Base-by-base conservation (phyloP, 2,329 filamentous ascomycete species). In the Arthrobotrys pseudoclavata region DNA sequence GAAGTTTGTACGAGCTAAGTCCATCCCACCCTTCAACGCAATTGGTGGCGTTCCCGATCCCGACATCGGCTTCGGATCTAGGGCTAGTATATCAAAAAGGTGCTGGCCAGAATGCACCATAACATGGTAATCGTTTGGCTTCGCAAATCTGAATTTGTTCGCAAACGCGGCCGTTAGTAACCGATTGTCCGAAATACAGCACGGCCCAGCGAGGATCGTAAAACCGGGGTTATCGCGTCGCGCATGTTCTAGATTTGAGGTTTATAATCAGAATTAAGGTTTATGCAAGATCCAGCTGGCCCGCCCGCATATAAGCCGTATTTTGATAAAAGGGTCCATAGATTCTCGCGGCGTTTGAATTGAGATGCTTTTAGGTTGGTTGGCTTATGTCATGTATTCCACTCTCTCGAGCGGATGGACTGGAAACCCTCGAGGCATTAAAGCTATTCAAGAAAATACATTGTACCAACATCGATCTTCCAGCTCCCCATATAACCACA, bases 181-280 rank as follows among this genome's bases (percentile, higher is more conserved):
- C 47, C 47, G 47, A 50, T 13, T 7, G 9, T 20, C 20, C 47
- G 47, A 50, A 4, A 15, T 26, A 26, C 22, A 50, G 22, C 20
- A 26, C 47, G 18, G 9, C 45, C 18, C 45, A 48, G 18, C 20
- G 47, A 50, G 20, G 20, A 48, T 3, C 5, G 12, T 26, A 12
- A 20, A 48, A 13, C 45, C 45, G 45, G 22, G 47, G 7, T 3
- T 12, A 12, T 50, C 2, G n/a, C 42, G 42, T 20, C 6, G 15
- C 42, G 47, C 22, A 26, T 26, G 20, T 50, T 31, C 50, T 53
- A 53, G 50, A 53, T 45, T 53, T 53, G 50, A 18, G 50, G 18
- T 45, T 31, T 7, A 18, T 7, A 29, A 34, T 31, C 26, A 1
- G 47, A 26, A 15, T 50, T 50, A 50, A 50, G n/a, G 47, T 50